Conservation (phyloP, 129 eudicot species). For the Lonicera japonica region DNA sequence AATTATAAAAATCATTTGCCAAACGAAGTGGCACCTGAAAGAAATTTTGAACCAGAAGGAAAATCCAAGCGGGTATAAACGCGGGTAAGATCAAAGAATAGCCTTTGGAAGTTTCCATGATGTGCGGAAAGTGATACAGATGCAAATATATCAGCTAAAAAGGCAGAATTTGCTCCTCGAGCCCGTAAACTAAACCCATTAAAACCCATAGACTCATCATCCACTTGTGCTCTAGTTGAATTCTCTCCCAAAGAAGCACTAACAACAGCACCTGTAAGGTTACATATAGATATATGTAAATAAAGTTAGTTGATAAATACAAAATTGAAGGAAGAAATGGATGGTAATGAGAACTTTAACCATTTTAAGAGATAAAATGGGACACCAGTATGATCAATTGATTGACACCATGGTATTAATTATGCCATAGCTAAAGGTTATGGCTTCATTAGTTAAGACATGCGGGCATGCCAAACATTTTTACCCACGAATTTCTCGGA, state of each 20-base stretch:
- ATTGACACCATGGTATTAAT: background rate
- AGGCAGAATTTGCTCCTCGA: constrained; percentile 51
- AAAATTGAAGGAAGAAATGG: background rate
- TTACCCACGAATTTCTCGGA: background rate
- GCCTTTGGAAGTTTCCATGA: constrained; percentile 75
- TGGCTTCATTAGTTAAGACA: background rate
- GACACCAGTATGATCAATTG: background rate
- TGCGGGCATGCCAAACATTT: background rate
- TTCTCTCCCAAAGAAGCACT: constrained; percentile 63
- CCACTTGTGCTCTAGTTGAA: constrained; percentile 31
- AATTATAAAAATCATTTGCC: constrained; percentile 51
- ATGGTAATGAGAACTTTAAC: background rate
- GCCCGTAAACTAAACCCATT: constrained; percentile 37
- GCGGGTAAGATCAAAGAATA: constrained; percentile 64
- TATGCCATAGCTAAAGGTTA: background rate
- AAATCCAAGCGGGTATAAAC: constrained; percentile 54
- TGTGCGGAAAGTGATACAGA: constrained; percentile 66
- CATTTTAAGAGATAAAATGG: background rate
- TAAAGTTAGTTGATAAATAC: constrained; percentile 6
- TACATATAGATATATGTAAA: background rate
- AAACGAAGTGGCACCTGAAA: constrained; percentile 52
- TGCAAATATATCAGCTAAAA: constrained; percentile 74
- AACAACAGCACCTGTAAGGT: constrained; percentile 58
- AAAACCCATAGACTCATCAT: constrained; percentile 21
- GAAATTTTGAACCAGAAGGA: constrained; percentile 77